Conservation (phyloP, 495 filamentous ascomycete species). For the Talaromyces liani region DNA sequence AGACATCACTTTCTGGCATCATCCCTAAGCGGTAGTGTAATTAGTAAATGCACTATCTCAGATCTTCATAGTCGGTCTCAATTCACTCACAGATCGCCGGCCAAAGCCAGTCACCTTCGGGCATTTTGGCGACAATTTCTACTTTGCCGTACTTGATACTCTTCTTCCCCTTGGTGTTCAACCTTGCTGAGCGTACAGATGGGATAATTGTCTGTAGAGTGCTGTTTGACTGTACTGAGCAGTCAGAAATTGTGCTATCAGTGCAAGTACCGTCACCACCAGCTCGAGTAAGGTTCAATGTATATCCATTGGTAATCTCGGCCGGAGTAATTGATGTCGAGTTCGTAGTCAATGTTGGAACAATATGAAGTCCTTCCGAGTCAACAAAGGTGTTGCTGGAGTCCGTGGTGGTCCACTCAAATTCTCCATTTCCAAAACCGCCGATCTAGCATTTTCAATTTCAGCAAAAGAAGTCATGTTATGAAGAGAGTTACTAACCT, state of each 20-base stretch:
- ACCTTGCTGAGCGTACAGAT: constrained; percentile 67
- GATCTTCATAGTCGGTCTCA: not conserved
- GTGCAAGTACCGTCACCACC: constrained; percentile 53
- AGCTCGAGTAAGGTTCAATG: constrained; percentile 44
- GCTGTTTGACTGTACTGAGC: too few relatives aligned
- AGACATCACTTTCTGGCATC: constrained; percentile 65
- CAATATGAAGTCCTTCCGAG: constrained; percentile 62
- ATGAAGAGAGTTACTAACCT: constrained; percentile 2
- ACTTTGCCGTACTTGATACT: constrained; percentile 73
- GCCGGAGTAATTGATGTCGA: constrained; percentile 45
- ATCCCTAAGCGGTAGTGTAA: constrained; percentile 28
- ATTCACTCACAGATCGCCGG: constrained; percentile 63
- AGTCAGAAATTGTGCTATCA: too few relatives aligned
- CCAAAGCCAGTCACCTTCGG: constrained; percentile 79
- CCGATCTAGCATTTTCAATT: constrained; percentile 45
- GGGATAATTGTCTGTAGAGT: constrained; percentile 69
- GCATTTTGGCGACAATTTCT: constrained; percentile 68
- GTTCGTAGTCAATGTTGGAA: constrained; percentile 66
- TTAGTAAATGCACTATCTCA: not conserved
- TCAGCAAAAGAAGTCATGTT: not conserved
- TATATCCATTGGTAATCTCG: constrained; percentile 11
- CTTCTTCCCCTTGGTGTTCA: constrained; percentile 61
- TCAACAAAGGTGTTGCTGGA: constrained; percentile 67
- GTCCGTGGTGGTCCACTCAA: constrained; percentile 61
- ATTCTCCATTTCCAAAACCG: constrained; percentile 80